Evolutionary conservation across 345 rosid genomes (phyloP).

Genomic region (Lepidium africanum): DNA sequence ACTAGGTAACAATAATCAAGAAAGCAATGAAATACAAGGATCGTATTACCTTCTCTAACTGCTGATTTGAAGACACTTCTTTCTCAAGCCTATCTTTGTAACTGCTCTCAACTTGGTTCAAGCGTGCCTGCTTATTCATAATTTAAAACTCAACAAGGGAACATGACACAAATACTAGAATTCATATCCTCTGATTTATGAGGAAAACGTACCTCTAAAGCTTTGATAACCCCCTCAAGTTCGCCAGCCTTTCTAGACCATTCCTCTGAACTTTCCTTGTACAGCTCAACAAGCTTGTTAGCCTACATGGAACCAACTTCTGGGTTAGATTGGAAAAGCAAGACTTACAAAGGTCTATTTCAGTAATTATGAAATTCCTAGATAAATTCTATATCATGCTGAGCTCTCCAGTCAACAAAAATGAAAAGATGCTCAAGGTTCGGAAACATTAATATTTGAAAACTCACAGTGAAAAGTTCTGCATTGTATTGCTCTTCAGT

Average conservation of each 20-base stretch:
- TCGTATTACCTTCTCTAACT: slow-evolving; percentile 58
- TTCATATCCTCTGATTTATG: neutral
- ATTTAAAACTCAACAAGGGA: slow-evolving; percentile 10
- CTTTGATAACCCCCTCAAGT: slow-evolving; percentile 95
- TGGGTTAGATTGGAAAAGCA: slow-evolving; percentile 6
- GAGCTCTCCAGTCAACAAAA: neutral
- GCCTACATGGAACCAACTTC: slow-evolving; percentile 36
- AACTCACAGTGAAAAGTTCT: slow-evolving; percentile 80
- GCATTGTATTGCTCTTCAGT: slow-evolving; percentile 64
- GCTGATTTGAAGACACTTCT: slow-evolving; percentile 57
- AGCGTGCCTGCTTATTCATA: slow-evolving; percentile 43
- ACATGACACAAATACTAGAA: neutral
- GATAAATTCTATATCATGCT: neutral
- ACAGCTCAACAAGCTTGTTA: slow-evolving; percentile 78
- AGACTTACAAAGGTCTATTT: neutral
- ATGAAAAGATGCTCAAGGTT: neutral
- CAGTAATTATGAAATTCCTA: neutral
- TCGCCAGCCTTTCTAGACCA: slow-evolving; percentile 93
- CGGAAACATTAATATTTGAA: neutral
- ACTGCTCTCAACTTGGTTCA: slow-evolving; percentile 63
- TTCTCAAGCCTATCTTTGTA: slow-evolving; percentile 72
- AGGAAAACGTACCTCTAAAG: slow-evolving; percentile 60
- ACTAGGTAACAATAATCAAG: neutral
- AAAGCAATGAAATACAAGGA: neutral
- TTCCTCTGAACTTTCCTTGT: slow-evolving; percentile 91